These are phyloP conservation scores for Dothistroma septosporum DNA, from an alignment of 2,329 filamentous ascomycete genomes.

Conservation along the genomic window DNA sequence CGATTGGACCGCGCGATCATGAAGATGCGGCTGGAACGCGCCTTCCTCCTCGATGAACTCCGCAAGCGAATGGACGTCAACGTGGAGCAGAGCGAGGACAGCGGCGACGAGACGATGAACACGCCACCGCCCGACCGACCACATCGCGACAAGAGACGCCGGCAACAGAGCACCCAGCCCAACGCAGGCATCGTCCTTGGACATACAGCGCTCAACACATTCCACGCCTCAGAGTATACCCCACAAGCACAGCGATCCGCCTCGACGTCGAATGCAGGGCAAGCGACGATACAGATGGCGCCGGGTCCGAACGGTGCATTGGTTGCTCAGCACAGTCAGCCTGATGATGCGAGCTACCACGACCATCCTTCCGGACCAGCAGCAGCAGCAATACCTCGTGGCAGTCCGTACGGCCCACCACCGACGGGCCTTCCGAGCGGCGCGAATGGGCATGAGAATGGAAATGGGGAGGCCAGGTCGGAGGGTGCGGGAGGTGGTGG, in stretches of 20 bases:
- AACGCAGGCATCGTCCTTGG: background rate
- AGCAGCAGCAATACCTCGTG: constrained; percentile 17
- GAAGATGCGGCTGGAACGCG: constrained; percentile 84
- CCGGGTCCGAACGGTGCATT: background rate
- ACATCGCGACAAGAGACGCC: constrained; percentile 30
- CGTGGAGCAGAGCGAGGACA: constrained; percentile 39
- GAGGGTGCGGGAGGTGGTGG: background rate
- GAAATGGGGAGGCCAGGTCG: constrained; percentile 6
- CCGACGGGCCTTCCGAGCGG: constrained; percentile 19
- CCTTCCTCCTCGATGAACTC: constrained; percentile 52
- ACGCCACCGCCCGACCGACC: constrained; percentile 32
- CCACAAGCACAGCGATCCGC: constrained; percentile 7
- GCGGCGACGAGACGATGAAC: constrained; percentile 31
- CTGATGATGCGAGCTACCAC: constrained; percentile 7
- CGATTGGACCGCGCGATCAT: constrained; percentile 81
- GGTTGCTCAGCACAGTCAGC: background rate
- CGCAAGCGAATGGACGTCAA: constrained; percentile 47
- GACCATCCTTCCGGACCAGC: constrained; percentile 3
- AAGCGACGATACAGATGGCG: background rate
- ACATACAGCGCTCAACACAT: constrained; percentile 12
- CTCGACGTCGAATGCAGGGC: constrained; percentile 1
- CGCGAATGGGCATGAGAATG: constrained; percentile 2
- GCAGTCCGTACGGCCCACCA: constrained; percentile 19
- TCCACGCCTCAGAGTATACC: constrained; percentile 7
- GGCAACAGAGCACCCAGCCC: constrained; percentile 14